Base-by-base conservation (phyloP, 2,329 filamentous ascomycete genomes). In the Ophiosphaerella korrae region DNA sequence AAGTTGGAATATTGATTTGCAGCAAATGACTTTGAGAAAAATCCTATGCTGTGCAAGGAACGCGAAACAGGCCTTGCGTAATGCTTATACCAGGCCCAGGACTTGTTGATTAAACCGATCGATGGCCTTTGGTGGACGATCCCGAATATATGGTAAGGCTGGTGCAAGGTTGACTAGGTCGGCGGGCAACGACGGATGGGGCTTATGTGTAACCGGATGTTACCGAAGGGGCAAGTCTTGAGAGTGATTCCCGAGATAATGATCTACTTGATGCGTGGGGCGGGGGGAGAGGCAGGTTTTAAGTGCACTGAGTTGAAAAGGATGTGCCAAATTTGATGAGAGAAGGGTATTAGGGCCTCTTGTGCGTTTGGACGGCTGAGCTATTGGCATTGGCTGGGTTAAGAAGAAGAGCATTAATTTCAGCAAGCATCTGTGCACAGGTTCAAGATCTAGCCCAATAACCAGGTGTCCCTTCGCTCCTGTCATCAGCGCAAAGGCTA, bases 401-500 rank as follows among this genome's bases (percentile, higher is more conserved):
- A 36, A 49, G 42, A 36, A 55, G 31, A 53, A 52, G 47, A 46
- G 45, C 54, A 42, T 59, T 56, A 58, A 55, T 60, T 58, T 48
- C 23, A 57, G 45, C 42, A 48, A 50, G 42, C 54, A 53, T 52
- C 43, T 56, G 55, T 55, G 58, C 64, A 62, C 60, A 55, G 54
- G 51, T 60, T 56, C 52, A 57, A 47, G 43, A 52, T 66, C 65
- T 66, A 58, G 64, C 45, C 65, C 50, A 58, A 55, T 60, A 64
- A 67, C 66, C 64, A 52, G 61, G 60, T 53, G 18, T 53, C 59
- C 58, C 55, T 55, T 39, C 46, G 34, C 52, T 58, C 50, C 57
- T 59, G 56, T 58, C 57, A 54, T 59, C 52, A 55, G 57, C 57
- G 51, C 48, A 58, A 55, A 53, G 54, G 58, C 64, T 52, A 60